Evolutionary conservation across 306 rosid genomes (phyloP).

Genomic region (Cicer bijugum): DNA sequence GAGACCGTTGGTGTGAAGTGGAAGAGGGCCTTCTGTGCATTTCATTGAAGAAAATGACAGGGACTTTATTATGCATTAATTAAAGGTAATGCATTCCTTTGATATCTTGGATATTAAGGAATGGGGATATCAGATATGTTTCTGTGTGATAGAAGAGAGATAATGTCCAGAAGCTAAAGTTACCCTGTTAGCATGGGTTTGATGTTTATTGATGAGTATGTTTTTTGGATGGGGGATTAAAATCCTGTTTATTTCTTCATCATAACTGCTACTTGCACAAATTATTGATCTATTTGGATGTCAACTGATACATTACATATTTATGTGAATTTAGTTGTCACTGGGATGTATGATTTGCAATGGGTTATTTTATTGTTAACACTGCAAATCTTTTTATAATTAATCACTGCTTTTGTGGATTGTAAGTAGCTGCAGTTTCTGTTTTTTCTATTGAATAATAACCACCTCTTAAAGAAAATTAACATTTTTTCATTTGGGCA

Average conservation of each 20-base stretch:
- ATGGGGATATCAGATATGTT: slow-evolving; percentile 48
- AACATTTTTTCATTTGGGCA: neutral
- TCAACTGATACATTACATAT: slow-evolving; percentile 4
- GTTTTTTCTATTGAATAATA: neutral
- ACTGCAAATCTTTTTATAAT: neutral
- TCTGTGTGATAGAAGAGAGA: slow-evolving; percentile 39
- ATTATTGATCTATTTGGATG: slow-evolving; percentile 20
- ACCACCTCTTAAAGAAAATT: neutral
- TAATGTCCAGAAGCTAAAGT: slow-evolving; percentile 30
- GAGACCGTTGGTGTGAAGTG: slow-evolving; percentile 95
- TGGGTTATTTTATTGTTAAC: slow-evolving; percentile 20
- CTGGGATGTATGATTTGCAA: neutral
- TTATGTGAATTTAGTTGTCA: slow-evolving; percentile 28
- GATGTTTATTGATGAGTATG: neutral
- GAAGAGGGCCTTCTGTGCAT: slow-evolving; percentile 76
- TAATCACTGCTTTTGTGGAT: neutral
- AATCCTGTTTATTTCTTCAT: neutral
- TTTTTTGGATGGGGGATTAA: neutral
- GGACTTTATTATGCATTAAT: slow-evolving; percentile 53
- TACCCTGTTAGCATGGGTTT: slow-evolving; percentile 26
- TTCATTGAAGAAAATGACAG: slow-evolving; percentile 77
- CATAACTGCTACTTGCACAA: slow-evolving; percentile 24
- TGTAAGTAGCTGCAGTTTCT: neutral
- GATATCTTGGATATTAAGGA: slow-evolving; percentile 66
- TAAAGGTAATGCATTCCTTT: slow-evolving; percentile 74